Evolutionary conservation across 345 rosid genomes (phyloP).

Genomic region (Melaleuca alternifolia): DNA sequence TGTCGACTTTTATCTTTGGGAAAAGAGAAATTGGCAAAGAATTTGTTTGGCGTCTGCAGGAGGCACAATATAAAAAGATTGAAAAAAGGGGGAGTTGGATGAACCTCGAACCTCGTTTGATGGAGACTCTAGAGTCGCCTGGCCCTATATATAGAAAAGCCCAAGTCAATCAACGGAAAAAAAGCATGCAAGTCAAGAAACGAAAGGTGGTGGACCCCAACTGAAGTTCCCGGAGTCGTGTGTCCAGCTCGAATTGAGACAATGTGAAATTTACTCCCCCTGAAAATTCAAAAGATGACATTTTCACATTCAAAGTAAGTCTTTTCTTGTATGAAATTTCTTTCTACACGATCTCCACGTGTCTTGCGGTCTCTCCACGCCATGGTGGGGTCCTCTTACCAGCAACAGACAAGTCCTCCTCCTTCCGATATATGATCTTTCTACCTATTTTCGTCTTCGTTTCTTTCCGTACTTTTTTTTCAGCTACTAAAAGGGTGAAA

Average conservation of each 20-base stretch:
- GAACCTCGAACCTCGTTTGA: not conserved
- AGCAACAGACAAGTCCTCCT: not conserved
- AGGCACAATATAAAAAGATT: not conserved
- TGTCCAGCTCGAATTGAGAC: too few species aligned
- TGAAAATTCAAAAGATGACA: too few species aligned
- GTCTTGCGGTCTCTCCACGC: not conserved
- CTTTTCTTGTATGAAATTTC: too few species aligned
- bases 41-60: not conserved
- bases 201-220: not conserved
- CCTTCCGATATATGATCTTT: too few species aligned
- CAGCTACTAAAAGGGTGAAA: too few species aligned
- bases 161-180: not conserved
- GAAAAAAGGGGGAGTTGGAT: not conserved
- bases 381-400: not conserved
- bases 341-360: too few species aligned
- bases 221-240: not conserved
- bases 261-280: too few species aligned
- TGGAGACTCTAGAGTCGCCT: not conserved
- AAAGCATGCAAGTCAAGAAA: not conserved
- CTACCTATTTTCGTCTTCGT: too few species aligned
- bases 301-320: too few species aligned
- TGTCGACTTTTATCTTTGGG: too few species aligned
- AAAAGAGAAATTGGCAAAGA: not conserved
- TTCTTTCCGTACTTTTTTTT: too few species aligned
- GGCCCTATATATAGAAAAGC: not conserved